phyloP scores from a whole-genome alignment of 2,329 filamentous ascomycete genomes.

The Xylaria multiplex region DNA sequence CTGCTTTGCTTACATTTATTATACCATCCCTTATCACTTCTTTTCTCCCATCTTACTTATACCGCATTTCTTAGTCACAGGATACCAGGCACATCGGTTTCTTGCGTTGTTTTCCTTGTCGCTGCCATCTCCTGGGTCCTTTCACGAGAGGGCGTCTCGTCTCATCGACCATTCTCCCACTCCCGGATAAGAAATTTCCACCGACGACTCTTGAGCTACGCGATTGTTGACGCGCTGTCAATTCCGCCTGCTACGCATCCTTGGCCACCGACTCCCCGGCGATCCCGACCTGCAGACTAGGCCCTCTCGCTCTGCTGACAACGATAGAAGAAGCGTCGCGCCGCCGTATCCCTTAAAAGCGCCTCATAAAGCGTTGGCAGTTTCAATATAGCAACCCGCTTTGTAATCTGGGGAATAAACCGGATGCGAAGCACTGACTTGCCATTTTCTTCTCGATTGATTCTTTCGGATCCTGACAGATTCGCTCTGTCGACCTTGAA shows the following conservation, averaged over 20 bases:
- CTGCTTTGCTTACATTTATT: constrained; percentile 32
- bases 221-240: constrained; percentile 39
- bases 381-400: constrained; percentile 19
- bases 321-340: constrained; percentile 21
- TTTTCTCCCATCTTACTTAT: constrained; percentile 34
- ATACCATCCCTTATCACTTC: constrained; percentile 22
- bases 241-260: constrained; percentile 35
- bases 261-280: constrained; percentile 34
- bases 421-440: constrained; percentile 45
- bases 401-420: constrained; percentile 34
- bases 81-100: constrained; percentile 36
- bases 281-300: constrained; percentile 30
- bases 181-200: constrained; percentile 16
- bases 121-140: constrained; percentile 33
- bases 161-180: constrained; percentile 9
- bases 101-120: constrained; percentile 38
- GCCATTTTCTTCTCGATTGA: constrained; percentile 42
- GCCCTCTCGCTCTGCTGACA: constrained; percentile 25
- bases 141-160: constrained; percentile 27
- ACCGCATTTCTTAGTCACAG: constrained; percentile 36
- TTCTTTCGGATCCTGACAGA: constrained; percentile 48
- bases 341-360: constrained; percentile 24
- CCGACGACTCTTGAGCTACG: constrained; percentile 22
- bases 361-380: constrained; percentile 17
- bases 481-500: constrained; percentile 52